These are phyloP conservation scores for Nakazawaea anatomiae DNA, from an alignment of 805 yeast genomes.

Conservation along the genomic window DNA sequence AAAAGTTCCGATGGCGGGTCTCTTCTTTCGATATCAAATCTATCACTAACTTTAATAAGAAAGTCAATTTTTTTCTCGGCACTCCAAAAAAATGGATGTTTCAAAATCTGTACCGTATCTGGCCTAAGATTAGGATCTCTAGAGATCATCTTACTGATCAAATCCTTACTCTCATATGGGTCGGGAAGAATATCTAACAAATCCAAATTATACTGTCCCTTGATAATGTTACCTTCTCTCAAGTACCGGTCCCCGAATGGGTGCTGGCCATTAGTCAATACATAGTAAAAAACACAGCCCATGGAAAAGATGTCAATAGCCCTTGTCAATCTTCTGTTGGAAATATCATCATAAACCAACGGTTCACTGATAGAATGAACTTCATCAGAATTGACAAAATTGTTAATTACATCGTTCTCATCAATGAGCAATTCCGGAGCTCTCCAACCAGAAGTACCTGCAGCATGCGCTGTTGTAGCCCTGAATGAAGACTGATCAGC, in stretches of 20 bases:
- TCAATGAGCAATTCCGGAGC: slow-evolving; percentile 81
- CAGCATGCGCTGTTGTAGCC: slow-evolving; percentile 88
- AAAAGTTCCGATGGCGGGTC: slow-evolving; percentile 70
- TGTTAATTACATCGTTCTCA: slow-evolving; percentile 26
- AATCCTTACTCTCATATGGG: slow-evolving; percentile 60
- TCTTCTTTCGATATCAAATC: slow-evolving; percentile 79
- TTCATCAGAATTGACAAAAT: not conserved
- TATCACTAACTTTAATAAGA: slow-evolving; percentile 78
- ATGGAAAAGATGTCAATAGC: slow-evolving; percentile 91
- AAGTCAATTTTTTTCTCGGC: slow-evolving; percentile 72
- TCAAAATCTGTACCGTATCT: slow-evolving; percentile 56
- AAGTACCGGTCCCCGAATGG: slow-evolving; percentile 92
- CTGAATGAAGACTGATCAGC: slow-evolving; percentile 89
- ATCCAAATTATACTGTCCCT: slow-evolving; percentile 49
- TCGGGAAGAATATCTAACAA: slow-evolving; percentile 40
- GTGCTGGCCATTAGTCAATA: slow-evolving; percentile 76
- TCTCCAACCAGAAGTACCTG: slow-evolving; percentile 98
- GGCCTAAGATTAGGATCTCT: slow-evolving; percentile 68
- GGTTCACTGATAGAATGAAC: slow-evolving; percentile 20
- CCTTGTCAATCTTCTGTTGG: slow-evolving; percentile 65
- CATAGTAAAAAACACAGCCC: slow-evolving; percentile 91
- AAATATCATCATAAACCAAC: slow-evolving; percentile 30
- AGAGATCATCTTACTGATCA: slow-evolving; percentile 68
- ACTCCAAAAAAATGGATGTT: slow-evolving; percentile 89
- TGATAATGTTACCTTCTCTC: slow-evolving; percentile 84